These are phyloP conservation scores for Clausena lansium DNA, from an alignment of 345 rosid species.

Conservation along the genomic window DNA sequence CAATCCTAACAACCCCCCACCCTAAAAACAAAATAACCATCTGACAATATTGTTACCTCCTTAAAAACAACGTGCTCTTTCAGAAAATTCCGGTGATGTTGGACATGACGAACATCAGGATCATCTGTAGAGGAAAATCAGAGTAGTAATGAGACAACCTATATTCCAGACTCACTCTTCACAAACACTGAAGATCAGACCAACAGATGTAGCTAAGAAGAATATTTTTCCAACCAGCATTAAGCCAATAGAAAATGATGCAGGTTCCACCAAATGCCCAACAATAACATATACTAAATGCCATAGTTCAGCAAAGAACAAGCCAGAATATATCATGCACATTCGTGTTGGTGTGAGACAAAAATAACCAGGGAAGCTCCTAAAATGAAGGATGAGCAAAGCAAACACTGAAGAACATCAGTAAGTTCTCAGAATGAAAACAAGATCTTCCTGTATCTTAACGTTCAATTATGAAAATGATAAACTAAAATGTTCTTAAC, in stretches of 20 bases:
- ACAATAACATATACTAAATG: background rate
- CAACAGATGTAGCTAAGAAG: background rate
- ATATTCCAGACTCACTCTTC: background rate
- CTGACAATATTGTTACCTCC: slow-evolving; percentile 58
- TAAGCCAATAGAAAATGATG: background rate
- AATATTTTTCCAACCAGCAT: background rate
- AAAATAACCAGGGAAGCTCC: background rate
- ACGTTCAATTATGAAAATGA: background rate
- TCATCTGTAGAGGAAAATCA: slow-evolving; percentile 55
- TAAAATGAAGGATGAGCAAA: background rate
- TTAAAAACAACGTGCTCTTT: slow-evolving; percentile 75
- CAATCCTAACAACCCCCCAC: slow-evolving; percentile 4
- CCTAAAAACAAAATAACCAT: background rate
- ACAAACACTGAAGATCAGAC: background rate
- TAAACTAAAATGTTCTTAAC: background rate
- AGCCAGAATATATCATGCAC: background rate
- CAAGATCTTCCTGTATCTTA: background rate
- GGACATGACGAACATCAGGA: slow-evolving; percentile 60
- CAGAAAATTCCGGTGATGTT: slow-evolving; percentile 67
- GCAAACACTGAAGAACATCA: background rate
- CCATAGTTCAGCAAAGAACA: background rate
- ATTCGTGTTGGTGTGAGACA: background rate
- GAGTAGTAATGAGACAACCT: background rate
- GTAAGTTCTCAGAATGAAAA: background rate
- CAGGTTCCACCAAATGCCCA: background rate